Base-by-base conservation (phyloP, 1,284 basidiomycete genomes). In the Cryptococcus wingfieldii region DNA sequence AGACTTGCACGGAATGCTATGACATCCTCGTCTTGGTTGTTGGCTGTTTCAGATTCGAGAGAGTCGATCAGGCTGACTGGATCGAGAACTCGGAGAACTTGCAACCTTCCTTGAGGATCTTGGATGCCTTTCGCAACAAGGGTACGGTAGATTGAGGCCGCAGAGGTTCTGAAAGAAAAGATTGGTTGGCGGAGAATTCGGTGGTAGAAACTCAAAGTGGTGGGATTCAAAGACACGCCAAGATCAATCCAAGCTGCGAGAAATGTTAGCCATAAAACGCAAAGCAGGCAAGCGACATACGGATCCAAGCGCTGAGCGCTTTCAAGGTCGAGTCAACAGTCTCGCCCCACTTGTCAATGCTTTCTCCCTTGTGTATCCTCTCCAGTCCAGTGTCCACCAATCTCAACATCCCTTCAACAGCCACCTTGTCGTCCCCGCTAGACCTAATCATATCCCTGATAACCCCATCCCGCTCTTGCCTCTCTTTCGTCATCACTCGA, bases 211-310 rank as follows among this genome's bases (percentile, higher is more conserved):
- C 87, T 84, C 28, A 98, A 85, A 0, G 93, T 93, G 10, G 84
- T 85, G 23, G 89, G 90, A 1, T 93, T 98, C 59, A 99, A 88
- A 31, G 96, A 90, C 56, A 98, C 81, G 67, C 90, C 90, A 69
- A 99, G 94, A 72, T 99, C 97, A 67, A 98, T 89, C 96, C 96
- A 99, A 9, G 93, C 92, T 95, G 66, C 25, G 34, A n/a, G 19
- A 5, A 18, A 7, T 9, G 16, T 50, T 4, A 38, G 42, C 23
- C 16, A 38, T 28, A n/a, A 37, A 18, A n/a, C 42, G 23, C 19
- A 37, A 27, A 10, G 19, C 13, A 37, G 23, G 41, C 7, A 12
- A 37, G 7, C 18, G 2, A 85, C 91, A 75, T 73, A 94, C 92
- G 91, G 62, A 91, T 92, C 76, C 97, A 98, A 43, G 93, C 90